Evolutionary conservation across 495 filamentous ascomycete species (phyloP).

Genomic region (Pyrenula massariospora): DNA sequence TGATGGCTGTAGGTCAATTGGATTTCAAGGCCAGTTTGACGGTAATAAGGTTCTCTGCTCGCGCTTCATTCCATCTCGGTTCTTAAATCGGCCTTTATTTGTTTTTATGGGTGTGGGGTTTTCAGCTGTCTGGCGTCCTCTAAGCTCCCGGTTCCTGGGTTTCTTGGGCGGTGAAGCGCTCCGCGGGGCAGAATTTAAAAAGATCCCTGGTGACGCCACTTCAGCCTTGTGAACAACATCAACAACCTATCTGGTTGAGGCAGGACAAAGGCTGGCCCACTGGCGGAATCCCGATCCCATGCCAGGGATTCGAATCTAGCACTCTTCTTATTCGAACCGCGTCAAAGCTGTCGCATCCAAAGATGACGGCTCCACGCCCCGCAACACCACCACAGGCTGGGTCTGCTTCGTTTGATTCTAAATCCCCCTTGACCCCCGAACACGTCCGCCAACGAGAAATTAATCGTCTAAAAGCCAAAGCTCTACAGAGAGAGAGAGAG

Average conservation of each 20-base stretch:
- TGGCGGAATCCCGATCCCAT: no score
- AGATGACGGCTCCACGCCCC: conserved; percentile 31
- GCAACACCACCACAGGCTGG: conserved; percentile 47
- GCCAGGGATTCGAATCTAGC: no score
- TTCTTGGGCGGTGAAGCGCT: no score
- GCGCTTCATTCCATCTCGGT: no score
- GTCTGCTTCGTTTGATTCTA: conserved; percentile 24
- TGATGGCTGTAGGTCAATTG: conserved; percentile 10
- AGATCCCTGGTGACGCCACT: background rate
- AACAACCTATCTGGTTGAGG: no score
- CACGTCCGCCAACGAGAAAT: conserved; percentile 68
- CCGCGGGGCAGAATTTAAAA: background rate
- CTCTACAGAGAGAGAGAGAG: conserved; percentile 60
- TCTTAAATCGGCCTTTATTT: no score
- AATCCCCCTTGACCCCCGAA: conserved; percentile 59
- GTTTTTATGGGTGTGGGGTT: background rate
- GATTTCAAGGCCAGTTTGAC: no score
- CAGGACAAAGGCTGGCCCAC: no score
- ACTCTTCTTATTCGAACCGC: no score
- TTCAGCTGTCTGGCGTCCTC: no score
- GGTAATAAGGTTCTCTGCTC: no score
- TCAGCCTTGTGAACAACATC: background rate
- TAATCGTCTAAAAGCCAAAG: conserved; percentile 85
- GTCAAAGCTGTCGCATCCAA: no score
- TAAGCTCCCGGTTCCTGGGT: background rate